phyloP scores from a whole-genome alignment of 345 rosid genomes.

The Melaleuca alternifolia region DNA sequence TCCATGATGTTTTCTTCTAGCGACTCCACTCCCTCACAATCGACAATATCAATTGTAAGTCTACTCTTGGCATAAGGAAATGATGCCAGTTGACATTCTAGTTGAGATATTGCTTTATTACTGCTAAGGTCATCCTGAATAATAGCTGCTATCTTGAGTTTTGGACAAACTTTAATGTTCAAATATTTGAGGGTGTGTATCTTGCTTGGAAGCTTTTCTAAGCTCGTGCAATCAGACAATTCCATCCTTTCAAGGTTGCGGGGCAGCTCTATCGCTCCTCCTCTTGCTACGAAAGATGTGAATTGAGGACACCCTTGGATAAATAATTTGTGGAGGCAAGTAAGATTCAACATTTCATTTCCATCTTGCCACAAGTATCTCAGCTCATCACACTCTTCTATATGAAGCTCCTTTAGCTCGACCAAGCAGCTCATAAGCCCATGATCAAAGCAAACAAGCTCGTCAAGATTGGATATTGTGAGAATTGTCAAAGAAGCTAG shows the following conservation, averaged over 20 bases:
- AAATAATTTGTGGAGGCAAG: rapidly evolving
- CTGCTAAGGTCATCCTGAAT: rapidly evolving
- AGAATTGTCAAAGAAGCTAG: not conserved
- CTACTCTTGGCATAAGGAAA: no score
- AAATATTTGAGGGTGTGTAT: rapidly evolving
- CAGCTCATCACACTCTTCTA: rapidly evolving
- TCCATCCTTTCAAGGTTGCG: not conserved
- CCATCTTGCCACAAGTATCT: not conserved
- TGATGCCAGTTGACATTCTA: rapidly evolving
- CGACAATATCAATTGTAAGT: rapidly evolving
- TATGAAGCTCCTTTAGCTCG: not conserved
- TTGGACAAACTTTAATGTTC: rapidly evolving
- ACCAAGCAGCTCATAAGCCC: rapidly evolving
- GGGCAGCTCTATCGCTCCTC: rapidly evolving
- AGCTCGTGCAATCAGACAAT: not conserved
- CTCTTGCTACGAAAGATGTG: not conserved
- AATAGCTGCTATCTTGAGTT: rapidly evolving
- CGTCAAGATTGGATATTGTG: rapidly evolving
- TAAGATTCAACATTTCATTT: not conserved
- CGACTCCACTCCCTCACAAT: not conserved
- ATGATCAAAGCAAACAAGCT: not conserved
- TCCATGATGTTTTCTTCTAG: no score
- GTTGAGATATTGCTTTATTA: rapidly evolving
- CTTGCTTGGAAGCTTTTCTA: not conserved
- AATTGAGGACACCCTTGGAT: rapidly evolving